Conservation (phyloP, 495 filamentous ascomycete genomes). For the Cladorrhinum samala region DNA sequence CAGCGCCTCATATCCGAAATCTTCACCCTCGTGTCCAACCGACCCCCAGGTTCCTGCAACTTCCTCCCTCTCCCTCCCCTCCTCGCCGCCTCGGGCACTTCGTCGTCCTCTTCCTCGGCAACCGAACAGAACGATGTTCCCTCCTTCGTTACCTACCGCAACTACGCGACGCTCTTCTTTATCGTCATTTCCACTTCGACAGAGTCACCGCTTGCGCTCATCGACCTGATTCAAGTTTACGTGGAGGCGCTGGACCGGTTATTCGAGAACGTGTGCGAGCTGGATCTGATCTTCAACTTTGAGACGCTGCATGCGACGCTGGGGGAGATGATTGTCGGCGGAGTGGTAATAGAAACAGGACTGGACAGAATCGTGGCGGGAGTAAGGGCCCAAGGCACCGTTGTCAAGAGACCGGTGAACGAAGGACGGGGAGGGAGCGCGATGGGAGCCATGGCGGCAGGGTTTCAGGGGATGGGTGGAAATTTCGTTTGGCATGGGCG, state of each 20-base stretch:
- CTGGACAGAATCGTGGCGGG: slow-evolving; percentile 81
- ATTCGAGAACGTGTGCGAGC: slow-evolving; percentile 97
- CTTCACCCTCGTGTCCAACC: slow-evolving; percentile 91
- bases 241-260: slow-evolving; percentile 90
- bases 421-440: slow-evolving; percentile 36
- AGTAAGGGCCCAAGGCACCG: slow-evolving; percentile 69
- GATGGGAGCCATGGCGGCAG: slow-evolving; percentile 30
- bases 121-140: slow-evolving; percentile 70
- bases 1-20: slow-evolving; percentile 96
- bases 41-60: slow-evolving; percentile 84
- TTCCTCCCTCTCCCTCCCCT: slow-evolving; percentile 70
- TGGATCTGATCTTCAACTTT: slow-evolving; percentile 98
- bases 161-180: slow-evolving; percentile 97
- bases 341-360: slow-evolving; percentile 91
- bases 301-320: slow-evolving; percentile 90
- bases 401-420: slow-evolving; percentile 65
- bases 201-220: slow-evolving; percentile 88
- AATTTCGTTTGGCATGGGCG: slow-evolving; percentile 55
- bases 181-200: slow-evolving; percentile 97
- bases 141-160: slow-evolving; percentile 93
- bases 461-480: slow-evolving; percentile 45
- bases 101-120: slow-evolving; percentile 54
- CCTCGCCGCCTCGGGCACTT: slow-evolving; percentile 42
- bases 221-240: slow-evolving; percentile 96
- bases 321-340: slow-evolving; percentile 92